Evolutionary conservation across 768 basidiomycete species (phyloP).

Genomic region (Suillus luteus): DNA sequence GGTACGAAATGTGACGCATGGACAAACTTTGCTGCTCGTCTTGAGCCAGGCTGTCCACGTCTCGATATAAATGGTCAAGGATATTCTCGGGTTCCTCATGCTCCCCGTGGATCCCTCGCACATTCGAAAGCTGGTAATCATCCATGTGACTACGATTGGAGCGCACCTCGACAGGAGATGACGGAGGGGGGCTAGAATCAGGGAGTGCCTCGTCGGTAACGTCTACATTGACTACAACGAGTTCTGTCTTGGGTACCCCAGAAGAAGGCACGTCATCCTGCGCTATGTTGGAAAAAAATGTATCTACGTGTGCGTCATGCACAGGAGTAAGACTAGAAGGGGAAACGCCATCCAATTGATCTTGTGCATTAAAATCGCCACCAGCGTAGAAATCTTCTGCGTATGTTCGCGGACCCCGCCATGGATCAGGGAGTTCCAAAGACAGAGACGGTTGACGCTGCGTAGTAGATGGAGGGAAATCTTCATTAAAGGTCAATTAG

Average conservation of each 20-base stretch:
- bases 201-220: slow-evolving; percentile 10
- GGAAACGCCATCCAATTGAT: slow-evolving; percentile 12
- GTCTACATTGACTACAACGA: slow-evolving; percentile 5
- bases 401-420: slow-evolving; percentile 41
- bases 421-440: slow-evolving; percentile 41
- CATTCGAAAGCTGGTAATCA: slow-evolving; percentile 3
- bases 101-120: neutral
- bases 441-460: slow-evolving; percentile 14
- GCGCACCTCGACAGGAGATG: slow-evolving; percentile 10
- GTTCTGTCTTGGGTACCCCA: too few species aligned
- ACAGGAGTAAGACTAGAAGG: slow-evolving; percentile 28
- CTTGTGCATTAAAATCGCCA: slow-evolving; percentile 35
- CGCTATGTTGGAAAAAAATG: neutral
- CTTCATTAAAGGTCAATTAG: slow-evolving; percentile 5
- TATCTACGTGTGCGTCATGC: slow-evolving; percentile 18
- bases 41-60: slow-evolving; percentile 6
- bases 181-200: slow-evolving; percentile 14
- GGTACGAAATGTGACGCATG: neutral
- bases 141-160: neutral
- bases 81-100: slow-evolving; percentile 5
- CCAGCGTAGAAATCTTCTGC: slow-evolving; percentile 49
- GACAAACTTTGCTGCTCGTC: slow-evolving; percentile 8
- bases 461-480: slow-evolving; percentile 2
- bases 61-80: slow-evolving; percentile 13
- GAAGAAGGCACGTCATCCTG: neutral